These are phyloP conservation scores for Heliosperma pusillum DNA, from an alignment of 148 eudicot genomes.

Conservation along the genomic window DNA sequence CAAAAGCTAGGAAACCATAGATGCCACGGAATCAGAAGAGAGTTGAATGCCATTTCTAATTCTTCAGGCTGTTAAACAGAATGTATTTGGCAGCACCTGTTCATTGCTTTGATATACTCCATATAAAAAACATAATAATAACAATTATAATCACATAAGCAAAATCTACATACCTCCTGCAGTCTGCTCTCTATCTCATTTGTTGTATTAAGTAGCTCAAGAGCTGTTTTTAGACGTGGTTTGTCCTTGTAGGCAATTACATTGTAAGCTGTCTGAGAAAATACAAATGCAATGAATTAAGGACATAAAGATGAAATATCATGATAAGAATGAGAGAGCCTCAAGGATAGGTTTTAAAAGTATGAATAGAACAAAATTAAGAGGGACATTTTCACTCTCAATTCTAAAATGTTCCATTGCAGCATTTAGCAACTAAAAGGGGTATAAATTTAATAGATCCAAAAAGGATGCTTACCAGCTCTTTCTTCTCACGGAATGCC, in stretches of 20 bases:
- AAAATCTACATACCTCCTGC: conserved; percentile 51
- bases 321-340: background rate
- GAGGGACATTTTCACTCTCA: background rate
- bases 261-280: conserved; percentile 61
- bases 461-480: conserved; percentile 45
- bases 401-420: background rate
- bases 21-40: background rate
- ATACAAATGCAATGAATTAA: background rate
- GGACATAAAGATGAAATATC: conserved; percentile 4
- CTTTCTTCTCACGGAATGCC: conserved; percentile 89
- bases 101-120: background rate
- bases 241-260: conserved; percentile 72
- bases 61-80: background rate
- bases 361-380: background rate
- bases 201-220: conserved; percentile 75
- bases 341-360: conserved; percentile 5
- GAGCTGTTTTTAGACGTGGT: conserved; percentile 76
- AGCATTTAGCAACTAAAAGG: background rate
- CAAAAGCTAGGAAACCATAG: background rate
- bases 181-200: conserved; percentile 62
- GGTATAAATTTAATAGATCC: background rate
- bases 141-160: background rate
- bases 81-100: background rate
- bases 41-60: background rate
- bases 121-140: no score